A percentile compares a stretch with the other conserved stretches of the same genome.
Conservation (phyloP, 75 land plant genomes). For the Selaginella tamariscina region DNA sequence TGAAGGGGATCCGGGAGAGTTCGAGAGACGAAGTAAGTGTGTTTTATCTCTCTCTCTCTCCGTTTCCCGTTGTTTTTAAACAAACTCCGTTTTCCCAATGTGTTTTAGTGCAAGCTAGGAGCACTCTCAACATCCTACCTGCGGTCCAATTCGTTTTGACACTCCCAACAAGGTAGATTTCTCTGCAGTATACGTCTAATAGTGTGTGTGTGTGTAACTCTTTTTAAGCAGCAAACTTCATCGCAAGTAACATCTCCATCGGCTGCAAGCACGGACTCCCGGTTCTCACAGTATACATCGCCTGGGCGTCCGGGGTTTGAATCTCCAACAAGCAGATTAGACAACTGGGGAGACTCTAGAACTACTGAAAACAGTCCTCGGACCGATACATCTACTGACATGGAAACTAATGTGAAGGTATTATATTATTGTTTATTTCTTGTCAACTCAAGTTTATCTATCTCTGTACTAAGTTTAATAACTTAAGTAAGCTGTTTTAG, state of each 20-base stretch:
- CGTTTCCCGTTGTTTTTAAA: background rate
- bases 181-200: too few species aligned
- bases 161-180: background rate
- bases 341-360: slow-evolving; percentile 9
- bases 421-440: background rate
- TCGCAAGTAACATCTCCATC: slow-evolving; percentile 10
- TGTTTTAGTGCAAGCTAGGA: background rate
- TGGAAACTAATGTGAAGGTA: slow-evolving; percentile 12
- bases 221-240: background rate
- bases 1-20: background rate
- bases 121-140: slow-evolving; percentile 5
- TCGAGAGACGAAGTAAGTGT: slow-evolving; percentile 3
- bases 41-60: background rate
- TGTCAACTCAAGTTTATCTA: background rate
- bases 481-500: background rate
- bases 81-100: background rate
- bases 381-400: slow-evolving; percentile 3
- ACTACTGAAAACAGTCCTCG: background rate
- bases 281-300: slow-evolving; percentile 10
- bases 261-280: slow-evolving; percentile 4
- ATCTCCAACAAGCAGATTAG: slow-evolving; percentile 1
- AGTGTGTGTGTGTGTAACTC: too few species aligned
- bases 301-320: slow-evolving; percentile 1
- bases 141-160: slow-evolving; percentile 7
- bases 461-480: background rate